Conservation (phyloP, 371 early-diverging fungal genomes). For the Mucor plumbeus region DNA sequence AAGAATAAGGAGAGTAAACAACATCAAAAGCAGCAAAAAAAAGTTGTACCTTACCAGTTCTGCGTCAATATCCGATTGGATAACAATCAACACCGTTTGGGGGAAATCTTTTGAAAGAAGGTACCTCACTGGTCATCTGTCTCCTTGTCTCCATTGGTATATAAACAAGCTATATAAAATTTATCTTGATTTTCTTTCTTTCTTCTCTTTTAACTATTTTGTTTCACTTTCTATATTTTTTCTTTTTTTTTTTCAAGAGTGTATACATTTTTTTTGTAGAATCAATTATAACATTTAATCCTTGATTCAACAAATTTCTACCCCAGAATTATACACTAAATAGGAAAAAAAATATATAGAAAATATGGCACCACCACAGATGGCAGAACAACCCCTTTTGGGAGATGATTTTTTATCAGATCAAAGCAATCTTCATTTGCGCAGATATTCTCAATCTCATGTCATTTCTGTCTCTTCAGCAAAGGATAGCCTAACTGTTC, state of each 20-base stretch:
- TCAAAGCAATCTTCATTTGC: constrained; percentile 19
- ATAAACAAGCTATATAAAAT: constrained; percentile 1
- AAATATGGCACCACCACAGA: constrained; percentile 28
- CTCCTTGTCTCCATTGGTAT: constrained; percentile 5
- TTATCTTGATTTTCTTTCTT: not conserved
- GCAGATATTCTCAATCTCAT: constrained; percentile 36
- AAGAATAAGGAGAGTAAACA: not conserved
- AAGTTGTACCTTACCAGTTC: constrained; percentile 25
- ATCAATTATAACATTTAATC: not conserved
- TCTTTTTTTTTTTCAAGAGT: not conserved
- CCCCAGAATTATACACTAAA: not conserved
- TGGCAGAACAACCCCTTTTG: constrained; percentile 19
- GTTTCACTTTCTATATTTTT: not conserved
- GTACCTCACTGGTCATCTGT: constrained; percentile 11
- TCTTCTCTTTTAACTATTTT: not conserved
- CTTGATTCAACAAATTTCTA: not conserved
- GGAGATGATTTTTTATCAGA: constrained; percentile 13
- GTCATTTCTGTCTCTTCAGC: constrained; percentile 22
- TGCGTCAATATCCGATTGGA: constrained; percentile 39
- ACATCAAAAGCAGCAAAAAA: not conserved
- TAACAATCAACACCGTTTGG: constrained; percentile 11
- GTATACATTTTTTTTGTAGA: constrained; percentile 3
- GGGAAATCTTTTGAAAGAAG: not conserved
- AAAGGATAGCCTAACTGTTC: constrained; percentile 28
- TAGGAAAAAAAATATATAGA: not conserved